Base-by-base conservation (phyloP, 2,329 filamentous ascomycete species). In the Ilyonectria destructans region DNA sequence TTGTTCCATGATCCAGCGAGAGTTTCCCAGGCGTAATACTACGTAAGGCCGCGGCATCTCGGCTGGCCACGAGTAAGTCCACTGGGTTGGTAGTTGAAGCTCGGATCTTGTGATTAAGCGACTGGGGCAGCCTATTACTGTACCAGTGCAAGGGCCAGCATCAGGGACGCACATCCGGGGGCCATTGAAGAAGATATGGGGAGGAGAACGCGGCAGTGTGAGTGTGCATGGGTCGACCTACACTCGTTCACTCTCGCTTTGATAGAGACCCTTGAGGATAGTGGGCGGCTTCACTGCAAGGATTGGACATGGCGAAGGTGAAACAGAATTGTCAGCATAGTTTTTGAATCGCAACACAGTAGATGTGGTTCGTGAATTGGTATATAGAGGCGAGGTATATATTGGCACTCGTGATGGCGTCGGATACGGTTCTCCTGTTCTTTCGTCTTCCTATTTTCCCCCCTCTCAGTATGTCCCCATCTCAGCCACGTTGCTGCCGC, bases 111-210 rank as follows among this genome's bases (percentile, higher is more conserved):
- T 48, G 45, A 56, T 60, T n/a, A 29, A 17, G 40, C 29, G 48
- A 35, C 48, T 31, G 37, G 56, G 48, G 56, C 35, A 40, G 43
- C n/a, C 45, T 57, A 49, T 65, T 43, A 31, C 26, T 6, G 52
- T 19, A 58, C 48, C 62, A 52, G 52, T 23, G 64, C 48, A 66
- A 52, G 64, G 64, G 58, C 54, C 58, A 52, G 51, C 52, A 46
- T 40, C 26, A 62, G 52, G 48, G 52, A 66, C 45, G 58, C 46
- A 48, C 63, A 52, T 49, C 26, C 48, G 33, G 62, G 59, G 23
- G 49, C 43, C 45, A 51, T 60, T 62, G 29, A 13, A 31, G 48
- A 49, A 31, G 48, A 49, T 29, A 31, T 29, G n/a, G 58, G 26
- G 23, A 60, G 33, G 21, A 26, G 13, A 49, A 26, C 33, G 46